These are phyloP conservation scores for Astraeus odoratus DNA, from an alignment of 768 basidiomycete species.

Conservation along the genomic window DNA sequence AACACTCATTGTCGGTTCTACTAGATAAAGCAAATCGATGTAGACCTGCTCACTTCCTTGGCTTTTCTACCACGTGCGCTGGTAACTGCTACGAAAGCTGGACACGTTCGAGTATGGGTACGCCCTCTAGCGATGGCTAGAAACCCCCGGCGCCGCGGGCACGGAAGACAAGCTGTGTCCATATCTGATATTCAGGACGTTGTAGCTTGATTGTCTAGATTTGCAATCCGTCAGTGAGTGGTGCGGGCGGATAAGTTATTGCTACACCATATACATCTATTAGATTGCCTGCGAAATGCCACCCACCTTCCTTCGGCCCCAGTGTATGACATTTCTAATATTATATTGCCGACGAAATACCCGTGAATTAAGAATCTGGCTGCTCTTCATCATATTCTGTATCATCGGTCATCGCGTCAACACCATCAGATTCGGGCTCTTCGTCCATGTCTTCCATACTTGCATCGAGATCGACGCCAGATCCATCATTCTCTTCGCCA, in stretches of 20 bases:
- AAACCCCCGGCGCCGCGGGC: constrained; percentile 20
- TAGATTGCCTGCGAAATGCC: constrained; percentile 6
- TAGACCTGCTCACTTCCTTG: constrained; percentile 70
- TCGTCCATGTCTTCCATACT: constrained; percentile 38
- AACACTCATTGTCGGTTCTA: too few relatives aligned
- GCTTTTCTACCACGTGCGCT: constrained; percentile 73
- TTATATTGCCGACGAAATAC: neutral
- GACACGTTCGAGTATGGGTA: constrained; percentile 81
- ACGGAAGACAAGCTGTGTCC: constrained; percentile 24
- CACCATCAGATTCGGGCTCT: constrained; percentile 35
- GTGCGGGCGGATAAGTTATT: constrained; percentile 9
- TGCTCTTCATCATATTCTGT: constrained; percentile 46
- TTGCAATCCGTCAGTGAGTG: neutral
- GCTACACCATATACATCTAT: constrained; percentile 7
- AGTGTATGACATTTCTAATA: neutral
- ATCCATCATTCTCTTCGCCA: constrained; percentile 35
- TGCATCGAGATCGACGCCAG: constrained; percentile 31
- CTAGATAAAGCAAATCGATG: constrained; percentile 76
- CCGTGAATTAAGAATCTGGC: constrained; percentile 10
- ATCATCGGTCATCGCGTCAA: constrained; percentile 38
- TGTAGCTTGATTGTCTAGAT: constrained; percentile 7
- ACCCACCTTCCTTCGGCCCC: neutral
- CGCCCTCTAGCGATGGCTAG: constrained; percentile 49
- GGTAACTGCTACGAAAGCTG: constrained; percentile 70
- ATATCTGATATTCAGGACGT: constrained; percentile 26